Evolutionary conservation across 2,329 filamentous ascomycete genomes (phyloP).

Genomic region (Fusarium torreyae): DNA sequence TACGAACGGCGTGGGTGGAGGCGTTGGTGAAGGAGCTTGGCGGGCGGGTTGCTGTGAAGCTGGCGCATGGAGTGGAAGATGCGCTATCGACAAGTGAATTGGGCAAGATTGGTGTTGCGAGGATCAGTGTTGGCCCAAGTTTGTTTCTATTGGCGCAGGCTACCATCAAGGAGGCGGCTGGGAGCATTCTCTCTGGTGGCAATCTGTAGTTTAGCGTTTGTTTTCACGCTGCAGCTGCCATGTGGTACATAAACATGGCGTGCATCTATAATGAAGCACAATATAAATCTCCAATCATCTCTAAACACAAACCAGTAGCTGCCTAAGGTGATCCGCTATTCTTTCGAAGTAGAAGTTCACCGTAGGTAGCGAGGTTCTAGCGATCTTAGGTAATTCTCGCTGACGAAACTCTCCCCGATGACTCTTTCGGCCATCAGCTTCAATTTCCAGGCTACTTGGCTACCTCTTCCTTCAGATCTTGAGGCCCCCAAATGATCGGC

Average conservation of each 20-base stretch:
- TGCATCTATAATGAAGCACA: too few species aligned
- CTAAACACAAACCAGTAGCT: not conserved
- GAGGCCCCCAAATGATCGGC: too few species aligned
- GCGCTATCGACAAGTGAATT: constrained; percentile 62
- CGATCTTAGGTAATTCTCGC: not conserved
- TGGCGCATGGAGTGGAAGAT: constrained; percentile 53
- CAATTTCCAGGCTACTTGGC: not conserved
- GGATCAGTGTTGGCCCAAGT: constrained; percentile 69
- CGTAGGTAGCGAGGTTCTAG: not conserved
- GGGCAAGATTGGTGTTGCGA: constrained; percentile 65
- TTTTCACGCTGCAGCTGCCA: too few species aligned
- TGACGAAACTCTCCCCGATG: not conserved
- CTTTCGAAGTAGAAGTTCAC: too few species aligned
- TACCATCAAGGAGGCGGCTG: constrained; percentile 55
- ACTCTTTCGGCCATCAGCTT: constrained; percentile 4
- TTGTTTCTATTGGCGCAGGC: constrained; percentile 60
- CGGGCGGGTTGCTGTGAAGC: constrained; percentile 65
- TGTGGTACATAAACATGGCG: too few species aligned
- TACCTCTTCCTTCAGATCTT: not conserved
- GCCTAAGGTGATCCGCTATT: not conserved
- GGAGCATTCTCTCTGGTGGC: constrained; percentile 51
- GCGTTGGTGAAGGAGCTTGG: constrained; percentile 63
- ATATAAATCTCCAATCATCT: not conserved
- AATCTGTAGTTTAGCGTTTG: constrained; percentile 19
- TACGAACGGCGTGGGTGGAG: constrained; percentile 63